Conservation (phyloP, 805 yeast species). For the Metschnikowia chrysomelidarum region DNA sequence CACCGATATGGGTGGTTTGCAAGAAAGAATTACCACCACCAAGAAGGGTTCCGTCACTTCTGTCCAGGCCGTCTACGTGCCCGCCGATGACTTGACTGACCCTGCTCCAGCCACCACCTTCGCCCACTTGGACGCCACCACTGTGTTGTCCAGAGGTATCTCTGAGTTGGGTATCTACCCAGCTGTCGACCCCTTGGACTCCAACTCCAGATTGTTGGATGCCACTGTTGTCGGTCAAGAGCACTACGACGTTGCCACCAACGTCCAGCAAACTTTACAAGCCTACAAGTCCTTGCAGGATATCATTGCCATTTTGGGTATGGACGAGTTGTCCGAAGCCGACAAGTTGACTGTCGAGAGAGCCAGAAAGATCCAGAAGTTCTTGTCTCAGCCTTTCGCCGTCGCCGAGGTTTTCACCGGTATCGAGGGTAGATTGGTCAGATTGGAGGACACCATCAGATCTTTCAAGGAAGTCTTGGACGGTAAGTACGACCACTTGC, state of each 20-base stretch:
- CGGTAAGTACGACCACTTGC: constrained; percentile 98
- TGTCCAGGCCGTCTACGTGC: constrained; percentile 99
- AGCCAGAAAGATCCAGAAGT: constrained; percentile 99
- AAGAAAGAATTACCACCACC: constrained; percentile 99
- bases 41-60: constrained; percentile 99
- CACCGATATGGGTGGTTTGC: constrained; percentile 99
- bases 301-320: constrained; percentile 99
- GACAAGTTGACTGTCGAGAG: constrained; percentile 99
- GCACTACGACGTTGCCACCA: constrained; percentile 93
- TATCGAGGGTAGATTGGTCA: constrained; percentile 96
- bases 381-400: constrained; percentile 99
- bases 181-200: constrained; percentile 99
- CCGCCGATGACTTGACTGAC: constrained; percentile 99
- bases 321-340: constrained; percentile 99
- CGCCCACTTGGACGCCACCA: constrained; percentile 99
- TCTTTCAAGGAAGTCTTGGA: constrained; percentile 97
- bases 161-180: constrained; percentile 99
- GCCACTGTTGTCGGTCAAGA: constrained; percentile 97
- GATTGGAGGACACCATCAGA: constrained; percentile 89
- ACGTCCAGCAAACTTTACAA: constrained; percentile 97
- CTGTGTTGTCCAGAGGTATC: constrained; percentile 99
- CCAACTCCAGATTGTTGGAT: constrained; percentile 97
- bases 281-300: constrained; percentile 99
- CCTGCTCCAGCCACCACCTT: constrained; percentile 99
- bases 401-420: constrained; percentile 99